These are phyloP conservation scores for Sporisorium scitamineum DNA, from an alignment of 1,284 basidiomycete genomes.

Conservation along the genomic window DNA sequence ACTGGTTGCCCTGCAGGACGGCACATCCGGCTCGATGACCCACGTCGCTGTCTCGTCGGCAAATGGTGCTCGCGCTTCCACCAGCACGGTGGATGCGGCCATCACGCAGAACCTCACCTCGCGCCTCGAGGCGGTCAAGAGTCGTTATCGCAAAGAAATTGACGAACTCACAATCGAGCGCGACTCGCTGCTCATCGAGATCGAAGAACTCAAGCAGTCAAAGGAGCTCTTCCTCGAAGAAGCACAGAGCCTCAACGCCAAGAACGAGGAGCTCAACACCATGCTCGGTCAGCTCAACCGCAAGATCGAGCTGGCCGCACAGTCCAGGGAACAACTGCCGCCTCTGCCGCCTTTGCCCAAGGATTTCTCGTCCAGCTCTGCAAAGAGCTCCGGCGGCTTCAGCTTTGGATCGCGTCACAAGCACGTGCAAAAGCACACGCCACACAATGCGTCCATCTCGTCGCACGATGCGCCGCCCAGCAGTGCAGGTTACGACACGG, in stretches of 20 bases:
- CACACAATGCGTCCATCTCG: constrained; percentile 44
- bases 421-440: constrained; percentile 35
- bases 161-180: constrained; percentile 84
- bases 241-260: constrained; percentile 85
- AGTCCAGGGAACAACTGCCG: constrained; percentile 35
- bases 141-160: constrained; percentile 87
- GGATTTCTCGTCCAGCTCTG: constrained; percentile 17
- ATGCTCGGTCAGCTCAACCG: constrained; percentile 76
- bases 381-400: constrained; percentile 41
- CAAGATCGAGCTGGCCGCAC: constrained; percentile 46
- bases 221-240: constrained; percentile 90
- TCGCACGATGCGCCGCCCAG: constrained; percentile 42
- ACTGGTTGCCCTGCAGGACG: constrained; percentile 78
- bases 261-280: constrained; percentile 91
- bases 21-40: constrained; percentile 11
- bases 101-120: constrained; percentile 82
- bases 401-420: constrained; percentile 54
- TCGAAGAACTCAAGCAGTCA: constrained; percentile 85
- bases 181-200: constrained; percentile 82
- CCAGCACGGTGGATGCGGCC: constrained; percentile 52
- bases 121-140: constrained; percentile 89
- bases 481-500: constrained; percentile 38
- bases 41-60: constrained; percentile 5
- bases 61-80: constrained; percentile 21
- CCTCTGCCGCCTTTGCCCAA: constrained; percentile 23